These are phyloP conservation scores for Fusarium tanahbumbuense DNA, from an alignment of 2,329 filamentous ascomycete species.

Conservation along the genomic window DNA sequence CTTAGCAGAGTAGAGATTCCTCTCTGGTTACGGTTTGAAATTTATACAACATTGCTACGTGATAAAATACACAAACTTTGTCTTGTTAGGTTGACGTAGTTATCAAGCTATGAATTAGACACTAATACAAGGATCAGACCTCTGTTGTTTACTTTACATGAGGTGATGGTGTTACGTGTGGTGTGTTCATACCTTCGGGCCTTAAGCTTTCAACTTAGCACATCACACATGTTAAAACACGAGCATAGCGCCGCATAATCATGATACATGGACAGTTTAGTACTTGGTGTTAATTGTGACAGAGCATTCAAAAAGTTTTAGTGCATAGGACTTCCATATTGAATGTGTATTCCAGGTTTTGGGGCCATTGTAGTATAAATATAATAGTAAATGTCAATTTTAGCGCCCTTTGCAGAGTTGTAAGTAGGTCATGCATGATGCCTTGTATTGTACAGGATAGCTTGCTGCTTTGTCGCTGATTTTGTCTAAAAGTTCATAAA, in stretches of 20 bases:
- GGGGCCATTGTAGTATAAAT: conserved; percentile 10
- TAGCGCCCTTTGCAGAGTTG: conserved; percentile 23
- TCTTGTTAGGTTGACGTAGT: no score
- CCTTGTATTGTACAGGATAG: conserved; percentile 36
- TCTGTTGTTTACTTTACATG: background rate
- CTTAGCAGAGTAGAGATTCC: background rate
- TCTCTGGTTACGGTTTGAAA: conserved; percentile 20
- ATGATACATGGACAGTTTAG: background rate
- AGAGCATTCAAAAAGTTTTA: background rate
- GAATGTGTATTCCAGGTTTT: conserved; percentile 5
- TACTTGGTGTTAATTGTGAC: background rate
- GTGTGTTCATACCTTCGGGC: background rate
- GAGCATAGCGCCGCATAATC: background rate
- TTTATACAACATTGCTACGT: conserved; percentile 1
- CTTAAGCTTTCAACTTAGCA: background rate
- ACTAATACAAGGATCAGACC: background rate
- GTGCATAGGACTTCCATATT: background rate
- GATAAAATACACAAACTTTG: background rate
- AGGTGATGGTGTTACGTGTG: background rate
- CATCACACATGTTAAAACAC: background rate
- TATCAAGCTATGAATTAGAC: background rate
- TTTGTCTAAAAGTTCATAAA: conserved; percentile 43
- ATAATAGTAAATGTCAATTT: conserved; percentile 12
- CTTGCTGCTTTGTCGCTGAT: conserved; percentile 29
- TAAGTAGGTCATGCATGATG: conserved; percentile 21